A percentile compares a stretch with the other conserved stretches of the same genome.
Evolutionary conservation across 2,329 filamentous ascomycete genomes (phyloP).

Genomic region (Neocatenulostroma microsporum): DNA sequence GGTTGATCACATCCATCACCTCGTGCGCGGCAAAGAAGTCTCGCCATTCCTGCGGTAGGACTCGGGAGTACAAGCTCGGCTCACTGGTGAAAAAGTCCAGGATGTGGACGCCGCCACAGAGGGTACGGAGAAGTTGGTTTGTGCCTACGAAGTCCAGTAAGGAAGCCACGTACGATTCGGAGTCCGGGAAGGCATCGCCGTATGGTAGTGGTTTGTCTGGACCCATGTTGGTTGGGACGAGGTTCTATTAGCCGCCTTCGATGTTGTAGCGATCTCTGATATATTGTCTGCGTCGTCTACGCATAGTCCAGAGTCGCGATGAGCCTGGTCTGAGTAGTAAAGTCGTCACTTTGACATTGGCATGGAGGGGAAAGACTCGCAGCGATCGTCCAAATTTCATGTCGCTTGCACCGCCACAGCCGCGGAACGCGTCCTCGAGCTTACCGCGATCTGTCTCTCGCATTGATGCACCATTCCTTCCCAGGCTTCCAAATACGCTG

Average conservation of each 20-base stretch:
- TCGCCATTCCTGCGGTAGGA: conserved; percentile 75
- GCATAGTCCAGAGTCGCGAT: conserved; percentile 4
- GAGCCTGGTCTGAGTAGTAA: no score
- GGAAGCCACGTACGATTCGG: conserved; percentile 70
- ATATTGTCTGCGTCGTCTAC: not conserved
- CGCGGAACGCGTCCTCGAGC: not conserved
- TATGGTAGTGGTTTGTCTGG: conserved; percentile 56
- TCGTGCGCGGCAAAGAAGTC: conserved; percentile 63
- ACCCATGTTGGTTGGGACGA: conserved; percentile 29
- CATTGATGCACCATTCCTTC: no score
- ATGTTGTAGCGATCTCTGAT: conserved; percentile 2
- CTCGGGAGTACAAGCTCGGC: conserved; percentile 69
- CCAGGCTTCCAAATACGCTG: no score
- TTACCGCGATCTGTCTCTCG: not conserved
- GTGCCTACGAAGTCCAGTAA: conserved; percentile 69
- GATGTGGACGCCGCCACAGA: conserved; percentile 97
- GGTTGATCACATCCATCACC: conserved; percentile 67
- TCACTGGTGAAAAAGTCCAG: conserved; percentile 83
- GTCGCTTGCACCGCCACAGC: conserved; percentile 6
- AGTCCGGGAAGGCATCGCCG: conserved; percentile 58
- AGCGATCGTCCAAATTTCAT: no score
- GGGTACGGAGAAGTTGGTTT: conserved; percentile 68
- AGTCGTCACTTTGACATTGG: no score
- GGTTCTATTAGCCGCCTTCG: conserved; percentile 6
- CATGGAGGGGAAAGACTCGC: not conserved